Conservation (phyloP, 495 filamentous ascomycete species). For the Neurospora hispaniola region DNA sequence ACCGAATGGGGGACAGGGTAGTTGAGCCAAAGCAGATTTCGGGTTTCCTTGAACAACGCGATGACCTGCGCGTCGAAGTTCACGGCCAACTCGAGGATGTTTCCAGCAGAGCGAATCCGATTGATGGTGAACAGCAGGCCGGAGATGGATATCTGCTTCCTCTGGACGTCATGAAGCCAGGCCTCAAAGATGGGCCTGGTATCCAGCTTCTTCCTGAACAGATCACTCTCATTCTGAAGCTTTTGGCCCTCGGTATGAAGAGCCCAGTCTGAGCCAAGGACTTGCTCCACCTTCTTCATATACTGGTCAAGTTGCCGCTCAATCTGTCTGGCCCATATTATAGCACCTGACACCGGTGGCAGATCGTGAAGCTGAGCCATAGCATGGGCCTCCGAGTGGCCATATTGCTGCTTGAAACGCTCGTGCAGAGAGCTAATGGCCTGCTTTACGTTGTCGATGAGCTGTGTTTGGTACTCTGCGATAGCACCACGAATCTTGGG, state of each 20-base stretch:
- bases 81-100: conserved; percentile 74
- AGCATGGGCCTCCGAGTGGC: conserved; percentile 90
- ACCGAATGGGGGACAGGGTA: conserved; percentile 87
- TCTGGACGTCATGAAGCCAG: conserved; percentile 82
- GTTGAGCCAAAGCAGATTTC: conserved; percentile 87
- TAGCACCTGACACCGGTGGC: conserved; percentile 88
- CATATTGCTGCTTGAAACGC: conserved; percentile 97
- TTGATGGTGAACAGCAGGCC: conserved; percentile 85
- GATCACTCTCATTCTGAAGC: conserved; percentile 71
- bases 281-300: conserved; percentile 96
- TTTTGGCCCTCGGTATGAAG: conserved; percentile 92
- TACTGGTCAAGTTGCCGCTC: conserved; percentile 88
- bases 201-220: conserved; percentile 93
- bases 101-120: conserved; percentile 76
- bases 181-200: conserved; percentile 87
- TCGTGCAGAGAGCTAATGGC: conserved; percentile 90
- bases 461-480: conserved; percentile 90
- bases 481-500: conserved; percentile 98
- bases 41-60: conserved; percentile 96
- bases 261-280: conserved; percentile 87
- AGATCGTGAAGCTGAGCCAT: conserved; percentile 96
- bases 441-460: conserved; percentile 93
- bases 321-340: conserved; percentile 95
- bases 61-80: conserved; percentile 98
- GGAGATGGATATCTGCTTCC: conserved; percentile 77